Base-by-base conservation (phyloP, 2,329 filamentous ascomycete species). In the Fusarium pseudocircinatum region DNA sequence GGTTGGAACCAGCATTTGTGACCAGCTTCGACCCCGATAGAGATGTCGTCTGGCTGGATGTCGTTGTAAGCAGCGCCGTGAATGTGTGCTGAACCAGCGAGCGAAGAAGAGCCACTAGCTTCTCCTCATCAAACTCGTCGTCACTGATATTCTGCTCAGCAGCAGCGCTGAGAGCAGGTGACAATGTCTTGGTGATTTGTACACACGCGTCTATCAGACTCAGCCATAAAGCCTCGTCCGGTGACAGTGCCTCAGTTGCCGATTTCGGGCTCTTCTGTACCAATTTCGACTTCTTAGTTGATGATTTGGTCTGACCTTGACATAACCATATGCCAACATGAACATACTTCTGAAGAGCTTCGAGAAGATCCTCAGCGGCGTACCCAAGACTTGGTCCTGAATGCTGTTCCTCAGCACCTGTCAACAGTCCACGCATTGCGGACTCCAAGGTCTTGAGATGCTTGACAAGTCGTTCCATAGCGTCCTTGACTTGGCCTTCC, bases 261-360 rank as follows among this genome's bases (percentile, higher is more conserved):
- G 81, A 76, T 7, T 81, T 77, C 62, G 88, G 87, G 81, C 82
- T 89, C 73, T 90, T 85, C 56, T 89, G 82, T 9, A 88, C 82
- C 26, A 83, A 81, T 72, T 81, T 85, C 60, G 80, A 77, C 67
- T 83, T 82, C 66, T 84, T 87, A 11, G 85, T 82, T 0, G 53
- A 72, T 46, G 87, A 88, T 77, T 92, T 93, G 54, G 90, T 94
- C 79, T 97, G 94, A 3, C 92, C 91, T 82, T 97, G 94, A 77
- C 96, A 98, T 18, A 99, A 86, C 96, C 96, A 99, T 57, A 97
- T 96, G 20, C 97, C 96, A 3, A 99, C 94, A 72, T 95, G 92
- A 3, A 92, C 91, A 82, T 97, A 98, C 80, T 97, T 98, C 69
- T 97, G 92, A 24, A 99, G 84, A 2, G 92, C 91, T 64, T 90